These are phyloP conservation scores for Aulographum hederae DNA, from an alignment of 2,329 filamentous ascomycete genomes.

Conservation along the genomic window DNA sequence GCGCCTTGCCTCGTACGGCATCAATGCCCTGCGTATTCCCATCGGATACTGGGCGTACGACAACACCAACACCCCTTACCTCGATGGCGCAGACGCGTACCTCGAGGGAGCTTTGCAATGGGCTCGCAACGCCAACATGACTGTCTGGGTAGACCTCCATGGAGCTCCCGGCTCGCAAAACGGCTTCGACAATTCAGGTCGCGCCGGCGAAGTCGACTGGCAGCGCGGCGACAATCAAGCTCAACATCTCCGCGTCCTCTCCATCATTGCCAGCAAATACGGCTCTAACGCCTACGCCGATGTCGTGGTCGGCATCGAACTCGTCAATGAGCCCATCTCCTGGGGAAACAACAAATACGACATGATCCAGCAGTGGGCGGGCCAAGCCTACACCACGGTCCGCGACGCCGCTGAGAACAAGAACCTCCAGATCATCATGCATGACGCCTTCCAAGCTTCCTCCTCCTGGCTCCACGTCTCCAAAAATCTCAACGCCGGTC, in stretches of 20 bases:
- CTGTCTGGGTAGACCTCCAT: slow-evolving; percentile 38
- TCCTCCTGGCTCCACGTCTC: slow-evolving; percentile 43
- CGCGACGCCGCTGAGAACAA: slow-evolving; percentile 20
- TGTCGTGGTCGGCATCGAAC: slow-evolving; percentile 37
- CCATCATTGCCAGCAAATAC: slow-evolving; percentile 39
- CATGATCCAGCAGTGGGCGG: slow-evolving; percentile 33
- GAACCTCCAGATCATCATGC: slow-evolving; percentile 35
- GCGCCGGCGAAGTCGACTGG: slow-evolving; percentile 16
- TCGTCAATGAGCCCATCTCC: slow-evolving; percentile 38
- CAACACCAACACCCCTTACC: slow-evolving; percentile 30
- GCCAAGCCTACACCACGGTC: slow-evolving; percentile 31
- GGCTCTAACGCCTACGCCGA: slow-evolving; percentile 32
- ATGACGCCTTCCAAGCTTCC: slow-evolving; percentile 36
- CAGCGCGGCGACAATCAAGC: slow-evolving; percentile 20
- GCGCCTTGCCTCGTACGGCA: slow-evolving; percentile 17
- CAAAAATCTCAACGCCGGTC: slow-evolving; percentile 25
- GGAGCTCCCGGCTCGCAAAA: slow-evolving; percentile 39
- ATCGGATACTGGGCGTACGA: slow-evolving; percentile 42
- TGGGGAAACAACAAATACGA: slow-evolving; percentile 24
- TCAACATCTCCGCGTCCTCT: slow-evolving; percentile 36
- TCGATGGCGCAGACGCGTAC: slow-evolving; percentile 31
- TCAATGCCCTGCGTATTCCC: slow-evolving; percentile 34
- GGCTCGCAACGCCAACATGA: slow-evolving; percentile 26
- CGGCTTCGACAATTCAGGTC: slow-evolving; percentile 44
- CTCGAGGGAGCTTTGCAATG: slow-evolving; percentile 38